Evolutionary conservation across 2,329 filamentous ascomycete species (phyloP), one percentile per base, ranked within the genome.

Genomic region (Alternaria arborescens): DNA sequence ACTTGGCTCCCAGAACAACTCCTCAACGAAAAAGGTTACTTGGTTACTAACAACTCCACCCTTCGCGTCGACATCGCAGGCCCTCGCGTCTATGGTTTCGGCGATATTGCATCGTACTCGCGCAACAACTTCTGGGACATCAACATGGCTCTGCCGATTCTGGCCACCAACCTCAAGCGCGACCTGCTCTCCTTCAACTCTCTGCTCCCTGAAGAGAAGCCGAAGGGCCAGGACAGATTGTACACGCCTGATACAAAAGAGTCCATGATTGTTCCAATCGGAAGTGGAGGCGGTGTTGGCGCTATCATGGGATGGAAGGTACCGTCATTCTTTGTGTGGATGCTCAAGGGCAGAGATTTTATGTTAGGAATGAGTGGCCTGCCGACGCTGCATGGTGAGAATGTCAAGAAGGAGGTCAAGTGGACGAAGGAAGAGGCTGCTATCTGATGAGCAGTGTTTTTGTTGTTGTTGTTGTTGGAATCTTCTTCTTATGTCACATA

Each of bases 1-100:
- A 77, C 76, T 8, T 88, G 82, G 71, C 74, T 88, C 1, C 84
- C 86, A 0, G 52, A 69, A 4, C 69, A 77, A 7, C 80, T 85
- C 41, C 78, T 88, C 4, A 76, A 81, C 60, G 71, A 76, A 0
- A 75, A 70, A 5, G 83, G 82, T 14, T 84, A 82, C 72, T 81
- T 89, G 44, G 76, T 76, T 26, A 83, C 82, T 7, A 81, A 87
- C 66, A 65, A 63, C 0, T 53, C 68, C 10, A 84, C 81, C 1
- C 75, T 84, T 4, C 81, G 83, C 20, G 81, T 84, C 42, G 80
- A 82, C 41, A 72, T 65, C 8, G 80, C 80, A 4, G 81, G 81
- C 3, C 71, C 79, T 2, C 74, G 80, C n/a, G 79, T 85, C 38
- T 86, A 85, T 68, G 77, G 78, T 11, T 57, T 82, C 14, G 84